These are phyloP conservation scores for Globisporangium perplexum DNA, from an alignment of 352 stramenopile species.

Conservation along the genomic window DNA sequence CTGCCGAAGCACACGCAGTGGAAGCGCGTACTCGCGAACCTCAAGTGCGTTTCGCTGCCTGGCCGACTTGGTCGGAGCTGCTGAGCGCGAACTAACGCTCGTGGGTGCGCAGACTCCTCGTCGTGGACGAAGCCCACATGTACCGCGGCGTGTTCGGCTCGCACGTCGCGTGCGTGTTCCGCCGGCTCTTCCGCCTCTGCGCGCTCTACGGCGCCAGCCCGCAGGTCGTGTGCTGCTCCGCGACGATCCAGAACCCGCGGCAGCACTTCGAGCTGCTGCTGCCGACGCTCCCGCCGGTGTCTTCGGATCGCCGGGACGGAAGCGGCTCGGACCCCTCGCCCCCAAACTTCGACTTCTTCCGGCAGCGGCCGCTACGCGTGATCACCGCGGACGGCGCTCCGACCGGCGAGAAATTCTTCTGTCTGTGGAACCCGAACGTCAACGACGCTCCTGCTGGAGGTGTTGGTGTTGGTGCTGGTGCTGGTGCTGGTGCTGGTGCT, in stretches of 20 bases:
- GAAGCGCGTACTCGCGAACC: conserved; percentile 77
- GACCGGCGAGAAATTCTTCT: conserved; percentile 90
- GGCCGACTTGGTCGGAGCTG: not conserved
- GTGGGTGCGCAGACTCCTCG: conserved; percentile 40
- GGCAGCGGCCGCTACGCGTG: conserved; percentile 40
- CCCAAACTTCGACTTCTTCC: conserved; percentile 57
- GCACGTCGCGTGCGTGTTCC: conserved; percentile 86
- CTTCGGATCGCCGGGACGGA: not conserved
- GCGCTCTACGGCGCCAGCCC: conserved; percentile 73
- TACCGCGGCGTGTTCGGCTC: conserved; percentile 90
- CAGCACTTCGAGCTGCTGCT: conserved; percentile 91
- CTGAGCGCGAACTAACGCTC: too few relatives aligned
- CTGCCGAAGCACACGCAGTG: conserved; percentile 92
- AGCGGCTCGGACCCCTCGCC: conserved; percentile 17
- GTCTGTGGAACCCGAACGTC: conserved; percentile 92
- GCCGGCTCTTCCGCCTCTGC: conserved; percentile 86
- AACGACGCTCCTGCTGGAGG: conserved; percentile 14
- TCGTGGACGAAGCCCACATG: conserved; percentile 91
- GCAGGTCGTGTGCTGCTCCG: conserved; percentile 94
- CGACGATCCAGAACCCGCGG: conserved; percentile 93
- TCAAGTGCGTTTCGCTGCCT: conserved; percentile 56
- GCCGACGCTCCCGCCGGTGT: conserved; percentile 41
- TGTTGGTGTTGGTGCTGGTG: not conserved
- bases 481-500: not conserved
- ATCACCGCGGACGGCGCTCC: conserved; percentile 91